phyloP scores from a whole-genome alignment of 2,329 filamentous ascomycete genomes.

The Sporothrix protearum region DNA sequence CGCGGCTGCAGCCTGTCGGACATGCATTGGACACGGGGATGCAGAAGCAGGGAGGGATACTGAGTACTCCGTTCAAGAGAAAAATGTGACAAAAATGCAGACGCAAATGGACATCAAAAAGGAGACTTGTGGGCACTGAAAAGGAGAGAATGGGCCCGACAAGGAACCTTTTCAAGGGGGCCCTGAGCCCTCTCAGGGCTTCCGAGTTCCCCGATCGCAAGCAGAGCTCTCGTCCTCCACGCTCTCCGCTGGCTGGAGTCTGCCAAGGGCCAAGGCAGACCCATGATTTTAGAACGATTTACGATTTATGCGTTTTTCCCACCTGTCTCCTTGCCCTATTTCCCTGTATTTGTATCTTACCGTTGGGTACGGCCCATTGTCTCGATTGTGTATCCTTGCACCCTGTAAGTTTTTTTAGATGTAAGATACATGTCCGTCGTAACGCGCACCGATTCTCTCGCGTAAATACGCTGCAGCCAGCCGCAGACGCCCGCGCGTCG shows the following conservation, averaged over 20 bases:
- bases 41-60: neutral
- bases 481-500: neutral
- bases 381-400: neutral
- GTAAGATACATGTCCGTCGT: too few relatives aligned
- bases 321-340: neutral
- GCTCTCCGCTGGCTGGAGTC: neutral
- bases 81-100: conserved; percentile 9
- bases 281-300: neutral
- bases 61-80: too few relatives aligned
- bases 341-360: neutral
- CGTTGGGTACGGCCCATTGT: neutral
- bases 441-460: neutral
- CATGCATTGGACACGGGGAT: neutral
- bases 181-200: too few relatives aligned
- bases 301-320: neutral
- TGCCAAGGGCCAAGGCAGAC: neutral
- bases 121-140: neutral
- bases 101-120: conserved; percentile 12
- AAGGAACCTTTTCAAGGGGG: too few relatives aligned
- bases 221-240: neutral
- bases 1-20: neutral
- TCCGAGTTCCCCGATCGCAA: neutral
- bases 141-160: neutral
- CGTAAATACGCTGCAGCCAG: conserved; percentile 9
- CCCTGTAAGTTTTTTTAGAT: too few relatives aligned